Base-by-base conservation (phyloP, 768 basidiomycete genomes). In the Hydnomerulius pinastri region DNA sequence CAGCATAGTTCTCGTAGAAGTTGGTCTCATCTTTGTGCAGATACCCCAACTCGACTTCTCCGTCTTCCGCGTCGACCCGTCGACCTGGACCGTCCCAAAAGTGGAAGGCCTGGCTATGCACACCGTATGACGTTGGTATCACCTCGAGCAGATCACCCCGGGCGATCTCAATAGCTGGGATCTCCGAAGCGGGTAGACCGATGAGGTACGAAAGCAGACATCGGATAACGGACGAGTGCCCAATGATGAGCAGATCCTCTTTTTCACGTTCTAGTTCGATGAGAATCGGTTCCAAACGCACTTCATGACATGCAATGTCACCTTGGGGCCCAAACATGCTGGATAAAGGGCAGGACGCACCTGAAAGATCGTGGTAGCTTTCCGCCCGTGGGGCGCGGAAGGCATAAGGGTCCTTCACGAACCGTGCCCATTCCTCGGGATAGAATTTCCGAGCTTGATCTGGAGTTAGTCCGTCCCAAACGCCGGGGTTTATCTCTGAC, bases 141-240 rank as follows among this genome's bases (percentile, higher is more conserved):
- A 93, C 89, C 68, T 99, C 97, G 32, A 98, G 79, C n/a, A 98
- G 73, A 65, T 99, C 97, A 0, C 97, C 97, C 11, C 97, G 82
- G 30, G 96, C 92, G 59, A 99, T 87, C 69, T 98, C 96, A 46
- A 98, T 96, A 1, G 93, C 95, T 0, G 97, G 97, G 38, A 99
- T 97, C 66, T 99, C 97, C 23, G 88, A 87, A 0, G 96, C 92
- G 5, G 94, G 92, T 3, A 98, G 77, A 6, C 97, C 97, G 57
- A 93, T 92, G 59, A 93, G 85, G 68, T 93, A 93, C 2, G 94
- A 87, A 38, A 98, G 81, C 50, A 99, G 77, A 72, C 97, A 99
- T 15, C 97, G 86, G 61, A 98, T 97, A 65, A 98, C 97, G 33
- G 93, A 96, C 13, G 95, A 92, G 66, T 98, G 95, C 1, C 93